A percentile compares a stretch with the other conserved stretches of the same genome.
These are phyloP conservation scores for Combretum micranthum DNA, from an alignment of 345 rosid species.

Conservation along the genomic window DNA sequence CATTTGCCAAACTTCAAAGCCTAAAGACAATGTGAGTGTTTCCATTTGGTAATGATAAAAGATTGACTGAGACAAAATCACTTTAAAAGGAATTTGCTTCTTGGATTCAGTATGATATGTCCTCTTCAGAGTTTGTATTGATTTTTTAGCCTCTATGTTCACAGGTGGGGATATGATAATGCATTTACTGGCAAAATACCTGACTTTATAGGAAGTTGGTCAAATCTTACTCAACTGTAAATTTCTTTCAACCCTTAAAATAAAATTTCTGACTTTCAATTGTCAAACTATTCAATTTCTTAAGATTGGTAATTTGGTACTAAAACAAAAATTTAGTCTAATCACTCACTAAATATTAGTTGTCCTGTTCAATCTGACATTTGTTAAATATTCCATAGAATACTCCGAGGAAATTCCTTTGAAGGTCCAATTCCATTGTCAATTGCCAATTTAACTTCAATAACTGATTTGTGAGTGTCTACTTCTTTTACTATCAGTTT, in stretches of 20 bases:
- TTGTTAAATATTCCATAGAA: too few species aligned
- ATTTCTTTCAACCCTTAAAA: conserved; percentile 2
- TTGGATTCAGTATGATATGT: not conserved
- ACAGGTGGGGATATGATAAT: conserved; percentile 55
- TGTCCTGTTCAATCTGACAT: too few species aligned
- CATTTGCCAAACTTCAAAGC: conserved; percentile 30
- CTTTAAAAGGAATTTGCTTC: not conserved
- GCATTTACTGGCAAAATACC: conserved; percentile 58
- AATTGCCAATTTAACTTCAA: not conserved
- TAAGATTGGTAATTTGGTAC: not conserved
- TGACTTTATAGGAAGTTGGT: conserved; percentile 62
- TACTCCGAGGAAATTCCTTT: too few species aligned
- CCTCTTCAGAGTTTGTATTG: not conserved
- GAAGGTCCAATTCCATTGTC: not conserved
- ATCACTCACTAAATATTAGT: too few species aligned
- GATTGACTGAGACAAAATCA: too few species aligned
- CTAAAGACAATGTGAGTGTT: conserved; percentile 29
- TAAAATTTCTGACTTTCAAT: not conserved
- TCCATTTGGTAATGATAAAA: too few species aligned
- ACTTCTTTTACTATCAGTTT: too few species aligned
- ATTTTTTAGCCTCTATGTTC: too few species aligned
- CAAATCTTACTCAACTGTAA: conserved; percentile 40
- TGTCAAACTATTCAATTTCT: not conserved
- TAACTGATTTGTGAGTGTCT: too few species aligned
- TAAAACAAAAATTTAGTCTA: too few species aligned